These are phyloP conservation scores for Gnetum montanum DNA, from an alignment of 75 land plant species.

Conservation along the genomic window DNA sequence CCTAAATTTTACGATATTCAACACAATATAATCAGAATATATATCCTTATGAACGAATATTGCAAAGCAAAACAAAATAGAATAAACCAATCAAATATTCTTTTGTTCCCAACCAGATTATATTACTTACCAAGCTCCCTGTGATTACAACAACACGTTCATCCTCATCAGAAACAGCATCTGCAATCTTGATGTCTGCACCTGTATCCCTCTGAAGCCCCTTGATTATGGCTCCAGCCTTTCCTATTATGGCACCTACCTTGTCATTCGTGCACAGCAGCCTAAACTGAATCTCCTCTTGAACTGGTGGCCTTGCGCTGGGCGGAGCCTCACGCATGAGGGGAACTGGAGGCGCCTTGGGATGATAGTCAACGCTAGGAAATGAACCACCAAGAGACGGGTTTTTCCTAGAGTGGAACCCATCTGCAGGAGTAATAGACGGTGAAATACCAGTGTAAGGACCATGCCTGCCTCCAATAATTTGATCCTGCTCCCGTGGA, in stretches of 20 bases:
- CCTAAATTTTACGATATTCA: constrained; percentile 18
- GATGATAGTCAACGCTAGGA: constrained; percentile 18
- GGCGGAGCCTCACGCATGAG: constrained; percentile 16
- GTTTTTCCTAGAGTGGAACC: constrained; percentile 9
- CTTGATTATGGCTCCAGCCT: constrained; percentile 61
- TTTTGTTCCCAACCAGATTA: no score
- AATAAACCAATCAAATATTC: neutral
- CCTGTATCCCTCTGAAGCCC: constrained; percentile 64
- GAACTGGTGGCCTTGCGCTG: constrained; percentile 12
- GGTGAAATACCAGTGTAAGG: constrained; percentile 14
- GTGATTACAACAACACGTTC: constrained; percentile 63
- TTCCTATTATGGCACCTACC: constrained; percentile 80
- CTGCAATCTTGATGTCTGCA: constrained; percentile 61
- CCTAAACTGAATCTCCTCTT: constrained; percentile 42
- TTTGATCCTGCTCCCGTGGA: constrained; percentile 31
- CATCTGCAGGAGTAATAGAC: constrained; percentile 6
- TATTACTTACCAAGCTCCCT: constrained; percentile 51
- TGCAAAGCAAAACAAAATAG: neutral
- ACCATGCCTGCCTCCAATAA: constrained; percentile 2
- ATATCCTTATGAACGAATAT: neutral
- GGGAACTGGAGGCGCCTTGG: constrained; percentile 10
- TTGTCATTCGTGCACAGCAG: constrained; percentile 58
- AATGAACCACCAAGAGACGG: constrained; percentile 15
- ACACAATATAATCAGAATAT: no score
- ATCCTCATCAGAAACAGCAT: constrained; percentile 41